These are phyloP conservation scores for Schizosaccharomyces lindneri DNA, from an alignment of 805 yeast species.

Conservation along the genomic window DNA sequence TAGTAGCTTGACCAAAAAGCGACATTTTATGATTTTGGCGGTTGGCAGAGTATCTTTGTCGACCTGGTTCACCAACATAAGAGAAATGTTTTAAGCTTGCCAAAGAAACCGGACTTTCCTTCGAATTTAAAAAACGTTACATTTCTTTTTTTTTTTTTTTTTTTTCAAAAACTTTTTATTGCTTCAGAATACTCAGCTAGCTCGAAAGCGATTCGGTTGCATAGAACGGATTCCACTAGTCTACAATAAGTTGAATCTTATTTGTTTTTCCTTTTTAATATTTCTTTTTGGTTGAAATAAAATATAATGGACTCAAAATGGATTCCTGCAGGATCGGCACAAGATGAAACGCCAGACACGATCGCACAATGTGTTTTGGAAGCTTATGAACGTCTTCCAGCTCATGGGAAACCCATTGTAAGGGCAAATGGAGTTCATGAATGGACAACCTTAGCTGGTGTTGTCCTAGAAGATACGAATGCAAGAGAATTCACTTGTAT, in stretches of 20 bases:
- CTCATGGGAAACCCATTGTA: neutral
- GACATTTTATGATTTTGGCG: neutral
- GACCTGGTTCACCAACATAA: neutral
- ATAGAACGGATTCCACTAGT: too few relatives aligned
- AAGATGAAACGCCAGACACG: neutral
- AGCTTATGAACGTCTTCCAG: neutral
- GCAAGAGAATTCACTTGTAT: neutral
- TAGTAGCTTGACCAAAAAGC: neutral
- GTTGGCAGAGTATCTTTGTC: neutral
- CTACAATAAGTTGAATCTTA: too few relatives aligned
- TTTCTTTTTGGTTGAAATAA: too few relatives aligned
- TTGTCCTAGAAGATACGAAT: neutral
- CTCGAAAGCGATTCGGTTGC: too few relatives aligned
- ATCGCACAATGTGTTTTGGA: neutral
- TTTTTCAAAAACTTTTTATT: too few relatives aligned
- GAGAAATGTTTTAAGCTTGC: neutral
- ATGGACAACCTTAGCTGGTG: slow-evolving; percentile 2
- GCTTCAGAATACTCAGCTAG: too few relatives aligned
- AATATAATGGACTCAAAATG: too few relatives aligned
- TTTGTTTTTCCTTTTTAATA: too few relatives aligned
- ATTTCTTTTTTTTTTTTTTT: too few relatives aligned
- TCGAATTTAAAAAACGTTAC: too few relatives aligned
- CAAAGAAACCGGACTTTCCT: neutral
- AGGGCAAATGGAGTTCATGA: slow-evolving; percentile 1
- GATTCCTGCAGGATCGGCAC: too few relatives aligned